phyloP scores from a whole-genome alignment of 1,284 basidiomycete species.

The Cryptococcus sp. region DNA sequence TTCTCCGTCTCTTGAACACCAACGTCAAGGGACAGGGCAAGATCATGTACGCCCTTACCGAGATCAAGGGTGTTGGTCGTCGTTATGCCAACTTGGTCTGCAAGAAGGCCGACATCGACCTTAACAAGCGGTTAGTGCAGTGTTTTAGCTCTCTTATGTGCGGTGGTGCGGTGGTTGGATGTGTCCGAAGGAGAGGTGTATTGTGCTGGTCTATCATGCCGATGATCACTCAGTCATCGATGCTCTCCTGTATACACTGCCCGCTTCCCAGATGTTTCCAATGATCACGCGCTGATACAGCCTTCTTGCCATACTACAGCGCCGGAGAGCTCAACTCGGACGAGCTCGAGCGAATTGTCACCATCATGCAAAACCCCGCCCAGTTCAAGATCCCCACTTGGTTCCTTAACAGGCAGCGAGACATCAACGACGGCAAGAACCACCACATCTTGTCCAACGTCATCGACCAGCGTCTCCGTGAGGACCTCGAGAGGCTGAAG shows the following conservation, averaged over 20 bases:
- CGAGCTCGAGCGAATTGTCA: constrained; percentile 98
- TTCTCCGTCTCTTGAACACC: constrained; percentile 98
- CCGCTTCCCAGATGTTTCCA: neutral
- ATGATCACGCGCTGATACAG: too few relatives aligned
- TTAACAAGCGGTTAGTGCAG: constrained; percentile 89
- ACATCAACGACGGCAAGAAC: constrained; percentile 97
- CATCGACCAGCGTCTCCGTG: constrained; percentile 98
- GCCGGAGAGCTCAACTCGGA: constrained; percentile 93
- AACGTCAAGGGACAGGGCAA: constrained; percentile 96
- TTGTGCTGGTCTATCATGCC: neutral
- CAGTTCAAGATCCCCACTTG: constrained; percentile 99
- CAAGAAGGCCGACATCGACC: constrained; percentile 99
- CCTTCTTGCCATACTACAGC: constrained; percentile 52
- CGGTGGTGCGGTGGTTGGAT: too few relatives aligned
- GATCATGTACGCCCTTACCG: constrained; percentile 94
- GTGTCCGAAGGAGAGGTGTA: neutral
- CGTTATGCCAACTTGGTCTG: constrained; percentile 99
- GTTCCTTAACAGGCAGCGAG: constrained; percentile 99
- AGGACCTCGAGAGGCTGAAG: constrained; percentile 98
- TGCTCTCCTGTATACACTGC: neutral
- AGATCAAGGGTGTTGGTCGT: constrained; percentile 99
- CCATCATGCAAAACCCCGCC: constrained; percentile 98
- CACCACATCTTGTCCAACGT: constrained; percentile 94
- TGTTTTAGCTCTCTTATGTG: neutral
- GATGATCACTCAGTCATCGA: neutral